Evolutionary conservation across 768 basidiomycete species (phyloP).

Genomic region (Mycena crocata): DNA sequence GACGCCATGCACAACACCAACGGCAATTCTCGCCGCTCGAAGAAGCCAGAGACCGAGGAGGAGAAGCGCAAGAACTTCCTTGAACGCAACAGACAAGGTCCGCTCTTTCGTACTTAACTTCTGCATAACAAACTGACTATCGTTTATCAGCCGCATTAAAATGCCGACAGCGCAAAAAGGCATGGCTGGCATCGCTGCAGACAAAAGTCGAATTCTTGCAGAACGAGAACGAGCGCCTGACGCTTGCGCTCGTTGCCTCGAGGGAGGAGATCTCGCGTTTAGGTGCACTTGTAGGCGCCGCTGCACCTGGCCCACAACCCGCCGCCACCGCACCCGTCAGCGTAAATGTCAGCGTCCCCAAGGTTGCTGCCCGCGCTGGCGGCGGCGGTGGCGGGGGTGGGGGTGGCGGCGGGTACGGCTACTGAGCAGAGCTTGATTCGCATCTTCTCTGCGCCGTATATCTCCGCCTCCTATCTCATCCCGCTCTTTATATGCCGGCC

Average conservation of each 20-base stretch:
- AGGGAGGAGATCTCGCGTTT: slow-evolving; percentile 94
- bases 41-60: slow-evolving; percentile 96
- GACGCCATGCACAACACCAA: slow-evolving; percentile 31
- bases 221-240: slow-evolving; percentile 96
- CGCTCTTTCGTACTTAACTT: slow-evolving; percentile 31
- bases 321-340: slow-evolving; percentile 26
- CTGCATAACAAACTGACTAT: background rate
- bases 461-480: background rate
- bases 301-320: slow-evolving; percentile 58
- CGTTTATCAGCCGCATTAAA: slow-evolving; percentile 86
- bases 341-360: slow-evolving; percentile 28
- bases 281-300: slow-evolving; percentile 75
- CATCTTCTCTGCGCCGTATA: no score
- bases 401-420: slow-evolving; percentile 22
- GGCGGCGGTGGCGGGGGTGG: slow-evolving; percentile 7
- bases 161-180: slow-evolving; percentile 99
- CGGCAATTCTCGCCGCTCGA: slow-evolving; percentile 49
- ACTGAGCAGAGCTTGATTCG: no score
- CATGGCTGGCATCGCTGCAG: slow-evolving; percentile 94
- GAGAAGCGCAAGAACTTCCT: slow-evolving; percentile 97
- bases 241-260: slow-evolving; percentile 85
- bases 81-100: slow-evolving; percentile 97
- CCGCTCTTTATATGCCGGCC: background rate
- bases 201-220: slow-evolving; percentile 91
- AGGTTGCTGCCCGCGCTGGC: slow-evolving; percentile 5